A percentile compares a stretch with the other conserved stretches of the same genome.
phyloP scores from a whole-genome alignment of 441 rosid species.

The Sinapis alba region DNA sequence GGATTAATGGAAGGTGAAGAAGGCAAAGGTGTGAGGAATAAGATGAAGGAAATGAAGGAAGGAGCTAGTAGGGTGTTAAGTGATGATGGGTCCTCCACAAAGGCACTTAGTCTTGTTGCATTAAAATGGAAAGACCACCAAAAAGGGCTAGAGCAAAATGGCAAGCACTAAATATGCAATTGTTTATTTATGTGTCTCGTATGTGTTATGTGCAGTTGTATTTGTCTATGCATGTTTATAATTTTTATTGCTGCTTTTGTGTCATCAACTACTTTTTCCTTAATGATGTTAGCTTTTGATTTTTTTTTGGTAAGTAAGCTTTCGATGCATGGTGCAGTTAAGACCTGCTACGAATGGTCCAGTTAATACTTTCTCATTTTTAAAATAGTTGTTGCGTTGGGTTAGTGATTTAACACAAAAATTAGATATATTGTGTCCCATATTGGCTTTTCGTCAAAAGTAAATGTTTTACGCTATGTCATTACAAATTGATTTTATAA shows the following conservation, averaged over 20 bases:
- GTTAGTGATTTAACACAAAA: not conserved
- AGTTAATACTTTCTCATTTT: not conserved
- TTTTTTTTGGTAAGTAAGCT: not conserved
- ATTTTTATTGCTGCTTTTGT: not conserved
- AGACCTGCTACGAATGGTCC: not conserved
- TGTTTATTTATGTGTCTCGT: not conserved
- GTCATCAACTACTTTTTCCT: slow-evolving; percentile 6
- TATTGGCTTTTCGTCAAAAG: not conserved
- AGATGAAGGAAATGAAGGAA: slow-evolving; percentile 35
- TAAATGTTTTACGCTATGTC: not conserved
- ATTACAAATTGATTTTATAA: not conserved
- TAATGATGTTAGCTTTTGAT: slow-evolving; percentile 10
- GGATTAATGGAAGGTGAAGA: slow-evolving; percentile 48
- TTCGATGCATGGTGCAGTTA: not conserved
- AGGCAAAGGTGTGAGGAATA: slow-evolving; percentile 35
- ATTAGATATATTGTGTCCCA: not conserved
- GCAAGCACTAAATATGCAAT: slow-evolving; percentile 12
- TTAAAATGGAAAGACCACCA: slow-evolving; percentile 39
- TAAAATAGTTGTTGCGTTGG: not conserved
- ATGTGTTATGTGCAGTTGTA: slow-evolving; percentile 9
- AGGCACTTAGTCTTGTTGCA: slow-evolving; percentile 36
- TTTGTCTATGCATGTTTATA: slow-evolving; percentile 10
- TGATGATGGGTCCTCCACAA: slow-evolving; percentile 45
- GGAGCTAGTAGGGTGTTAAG: slow-evolving; percentile 36
- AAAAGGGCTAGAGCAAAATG: slow-evolving; percentile 21